Evolutionary conservation across 108 stramenopile genomes (phyloP).

Genomic region (Skeletonema potamos): DNA sequence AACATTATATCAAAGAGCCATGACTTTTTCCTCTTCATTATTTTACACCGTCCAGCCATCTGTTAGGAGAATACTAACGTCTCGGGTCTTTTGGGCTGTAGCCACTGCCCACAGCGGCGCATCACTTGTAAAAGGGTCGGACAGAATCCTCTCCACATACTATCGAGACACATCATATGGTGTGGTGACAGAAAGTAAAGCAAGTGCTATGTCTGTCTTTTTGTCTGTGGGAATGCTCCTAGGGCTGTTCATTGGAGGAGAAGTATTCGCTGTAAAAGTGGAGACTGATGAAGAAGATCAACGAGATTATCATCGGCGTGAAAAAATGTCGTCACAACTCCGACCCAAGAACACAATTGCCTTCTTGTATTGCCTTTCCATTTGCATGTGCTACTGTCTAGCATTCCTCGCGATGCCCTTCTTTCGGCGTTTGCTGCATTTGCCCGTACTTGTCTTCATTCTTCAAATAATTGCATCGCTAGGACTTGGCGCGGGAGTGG

Average conservation of each 20-base stretch:
- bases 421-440: slow-evolving; percentile 43
- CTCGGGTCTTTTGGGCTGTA: slow-evolving; percentile 78
- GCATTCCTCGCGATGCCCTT: slow-evolving; percentile 69
- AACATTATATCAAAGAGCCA: slow-evolving; percentile 6
- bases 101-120: slow-evolving; percentile 79
- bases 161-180: slow-evolving; percentile 70
- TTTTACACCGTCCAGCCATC: slow-evolving; percentile 56
- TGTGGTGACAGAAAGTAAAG: slow-evolving; percentile 53
- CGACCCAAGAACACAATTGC: slow-evolving; percentile 65
- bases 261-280: slow-evolving; percentile 51
- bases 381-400: slow-evolving; percentile 67
- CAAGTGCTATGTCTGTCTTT: slow-evolving; percentile 67
- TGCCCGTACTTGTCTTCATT: slow-evolving; percentile 61
- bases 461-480: slow-evolving; percentile 66
- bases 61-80: slow-evolving; percentile 50
- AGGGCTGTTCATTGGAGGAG: slow-evolving; percentile 70
- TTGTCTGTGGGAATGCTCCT: slow-evolving; percentile 66
- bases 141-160: slow-evolving; percentile 73
- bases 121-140: slow-evolving; percentile 66
- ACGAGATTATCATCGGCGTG: not conserved
- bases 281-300: slow-evolving; percentile 28
- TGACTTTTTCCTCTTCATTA: slow-evolving; percentile 13
- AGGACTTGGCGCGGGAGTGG: slow-evolving; percentile 66
- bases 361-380: slow-evolving; percentile 67
- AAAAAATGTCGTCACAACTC: slow-evolving; percentile 8